Evolutionary conservation across 73 alveolate genomes (phyloP).

Genomic region (Effrenium voratum): DNA sequence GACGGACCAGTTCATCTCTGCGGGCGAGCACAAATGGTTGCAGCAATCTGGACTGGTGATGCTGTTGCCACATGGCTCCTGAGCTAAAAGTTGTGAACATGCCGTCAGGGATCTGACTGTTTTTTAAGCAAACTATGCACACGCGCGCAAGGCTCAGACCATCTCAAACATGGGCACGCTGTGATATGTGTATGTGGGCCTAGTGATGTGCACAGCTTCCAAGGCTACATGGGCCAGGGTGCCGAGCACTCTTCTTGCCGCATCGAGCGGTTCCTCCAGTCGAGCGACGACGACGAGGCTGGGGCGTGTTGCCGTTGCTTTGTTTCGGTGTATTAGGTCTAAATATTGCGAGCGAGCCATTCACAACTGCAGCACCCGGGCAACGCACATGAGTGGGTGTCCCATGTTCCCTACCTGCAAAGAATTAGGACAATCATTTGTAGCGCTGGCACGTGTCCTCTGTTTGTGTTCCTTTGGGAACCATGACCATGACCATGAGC

Average conservation of each 20-base stretch:
- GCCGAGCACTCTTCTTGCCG: conserved; percentile 99
- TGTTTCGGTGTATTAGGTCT: background rate
- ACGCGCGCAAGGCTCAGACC: background rate
- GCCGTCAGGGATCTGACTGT: background rate
- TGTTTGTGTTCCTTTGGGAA: too few relatives aligned
- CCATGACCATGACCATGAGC: too few relatives aligned
- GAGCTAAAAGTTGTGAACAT: background rate
- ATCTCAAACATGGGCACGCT: background rate
- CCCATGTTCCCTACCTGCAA: too few relatives aligned
- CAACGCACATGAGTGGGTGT: too few relatives aligned
- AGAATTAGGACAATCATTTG: too few relatives aligned
- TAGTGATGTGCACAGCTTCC: too few relatives aligned
- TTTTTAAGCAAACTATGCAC: background rate
- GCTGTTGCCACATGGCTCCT: conserved; percentile 98
- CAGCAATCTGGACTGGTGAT: conserved; percentile 96
- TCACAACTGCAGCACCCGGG: too few relatives aligned
- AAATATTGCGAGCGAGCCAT: too few relatives aligned
- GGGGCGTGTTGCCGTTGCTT: background rate
- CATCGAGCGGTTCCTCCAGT: conserved; percentile 97
- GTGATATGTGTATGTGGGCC: too few relatives aligned
- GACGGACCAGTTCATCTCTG: conserved; percentile 92
- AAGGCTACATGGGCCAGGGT: conserved; percentile 98
- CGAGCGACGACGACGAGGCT: conserved; percentile 96
- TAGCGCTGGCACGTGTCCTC: too few relatives aligned
- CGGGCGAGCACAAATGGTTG: conserved; percentile 97